Evolutionary conservation across 192 early-diverging fungal genomes (phyloP), one percentile per base, ranked within the genome.

Genomic region (Linnemannia exigua): DNA sequence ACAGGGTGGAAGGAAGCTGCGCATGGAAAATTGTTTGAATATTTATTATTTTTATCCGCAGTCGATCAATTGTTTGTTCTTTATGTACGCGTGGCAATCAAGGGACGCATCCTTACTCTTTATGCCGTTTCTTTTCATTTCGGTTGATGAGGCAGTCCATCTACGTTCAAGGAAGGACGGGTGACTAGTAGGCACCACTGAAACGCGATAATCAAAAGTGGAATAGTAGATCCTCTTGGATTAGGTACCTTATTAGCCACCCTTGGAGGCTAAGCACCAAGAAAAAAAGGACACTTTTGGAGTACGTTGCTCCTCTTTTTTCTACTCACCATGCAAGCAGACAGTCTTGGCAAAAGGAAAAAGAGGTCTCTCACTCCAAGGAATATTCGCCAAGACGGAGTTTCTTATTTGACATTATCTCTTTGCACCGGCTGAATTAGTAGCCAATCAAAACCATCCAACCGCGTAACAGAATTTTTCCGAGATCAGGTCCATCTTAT

Each of bases 391-490:
- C 25, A 28, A 63, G 28, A 25, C 58, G 58, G 58, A 63, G 0
- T 9, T 28, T 58, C 54, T 28, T 58, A 25, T 25, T 58, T 58
- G n/a, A 15, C 11, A 3, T 28, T 63, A 31, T 61, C 6, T 28
- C 54, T 11, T 63, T 12, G 12, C 1, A 25, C 54, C 12, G 58
- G 58, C 28, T 12, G 28, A 63, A 63, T 31, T 25, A 63, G 28
- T 25, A 63, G 58, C 58, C 58, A 63, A 63, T 63, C 58, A 63
- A 9, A 63, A 15, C 31, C 3, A 3, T 16, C 28, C 12, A 22
- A 63, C 58, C 28, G 58, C 58, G 58, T 63, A 63, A 63, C 58
- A 63, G 58, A 47, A 41, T 72, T 72, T 72, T 72, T 38, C 50
- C 46, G 72, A 54, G 8, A 25, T 11, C 25, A 36, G 41, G 6